Percentiles rank a stretch among this genome's conserved stretches.
These are phyloP conservation scores for Microdochium paspali DNA, from an alignment of 2,329 filamentous ascomycete species.

Conservation along the genomic window DNA sequence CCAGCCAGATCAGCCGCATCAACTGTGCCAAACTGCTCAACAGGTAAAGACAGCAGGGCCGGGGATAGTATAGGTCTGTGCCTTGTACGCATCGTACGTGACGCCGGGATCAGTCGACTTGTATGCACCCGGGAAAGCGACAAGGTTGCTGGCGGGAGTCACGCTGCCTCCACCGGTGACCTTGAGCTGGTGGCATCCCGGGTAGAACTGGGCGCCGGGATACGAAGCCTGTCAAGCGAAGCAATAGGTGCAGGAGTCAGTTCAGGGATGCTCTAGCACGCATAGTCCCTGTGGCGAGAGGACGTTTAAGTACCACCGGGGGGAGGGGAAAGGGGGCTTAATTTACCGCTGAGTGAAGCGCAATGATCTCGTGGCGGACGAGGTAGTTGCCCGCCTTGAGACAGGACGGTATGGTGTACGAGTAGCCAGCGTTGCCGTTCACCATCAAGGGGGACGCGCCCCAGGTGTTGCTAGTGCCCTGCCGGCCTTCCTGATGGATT, in stretches of 20 bases:
- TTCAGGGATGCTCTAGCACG: too few species aligned
- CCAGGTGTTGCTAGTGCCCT: conserved; percentile 32
- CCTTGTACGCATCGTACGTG: conserved; percentile 41
- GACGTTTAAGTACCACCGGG: too few species aligned
- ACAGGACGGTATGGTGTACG: conserved; percentile 44
- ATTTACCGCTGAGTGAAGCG: conserved; percentile 34
- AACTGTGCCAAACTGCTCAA: too few species aligned
- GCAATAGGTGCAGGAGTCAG: too few species aligned
- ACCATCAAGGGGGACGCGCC: conserved; percentile 33
- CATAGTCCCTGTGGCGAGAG: too few species aligned
- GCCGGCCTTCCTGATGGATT: not conserved
- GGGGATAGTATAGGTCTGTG: conserved; percentile 32
- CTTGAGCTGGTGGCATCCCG: conserved; percentile 47
- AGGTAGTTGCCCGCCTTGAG: conserved; percentile 45
- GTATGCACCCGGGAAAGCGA: conserved; percentile 45
- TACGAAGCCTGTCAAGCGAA: conserved; percentile 20
- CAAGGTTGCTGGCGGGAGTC: conserved; percentile 13
- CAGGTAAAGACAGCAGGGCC: conserved; percentile 38
- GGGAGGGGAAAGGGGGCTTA: conserved; percentile 5
- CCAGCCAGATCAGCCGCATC: too few species aligned
- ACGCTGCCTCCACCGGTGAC: conserved; percentile 28
- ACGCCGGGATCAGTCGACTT: conserved; percentile 38
- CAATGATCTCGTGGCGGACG: conserved; percentile 48
- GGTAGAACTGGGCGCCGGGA: conserved; percentile 48
- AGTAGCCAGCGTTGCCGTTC: conserved; percentile 28